phyloP scores from a whole-genome alignment of 805 yeast species.

The Nakazawaea wyomingensis region DNA sequence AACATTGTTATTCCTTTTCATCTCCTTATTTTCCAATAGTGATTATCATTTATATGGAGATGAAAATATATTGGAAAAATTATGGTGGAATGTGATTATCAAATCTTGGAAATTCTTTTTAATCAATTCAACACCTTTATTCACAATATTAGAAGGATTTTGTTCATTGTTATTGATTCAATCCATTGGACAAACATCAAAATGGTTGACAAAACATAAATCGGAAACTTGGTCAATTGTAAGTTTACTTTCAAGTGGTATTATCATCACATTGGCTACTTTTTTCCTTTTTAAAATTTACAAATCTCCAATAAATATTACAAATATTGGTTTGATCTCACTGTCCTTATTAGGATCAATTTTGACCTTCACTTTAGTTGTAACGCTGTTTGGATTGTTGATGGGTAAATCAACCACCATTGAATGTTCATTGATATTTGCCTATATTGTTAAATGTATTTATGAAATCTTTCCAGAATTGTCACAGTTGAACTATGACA shows the following conservation, averaged over 20 bases:
- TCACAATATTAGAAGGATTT: slow-evolving; percentile 88
- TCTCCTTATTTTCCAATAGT: slow-evolving; percentile 44
- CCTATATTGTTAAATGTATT: slow-evolving; percentile 87
- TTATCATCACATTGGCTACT: slow-evolving; percentile 67
- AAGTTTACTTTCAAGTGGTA: slow-evolving; percentile 66
- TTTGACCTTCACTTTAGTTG: slow-evolving; percentile 64
- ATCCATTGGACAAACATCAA: slow-evolving; percentile 78
- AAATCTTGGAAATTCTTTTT: slow-evolving; percentile 69
- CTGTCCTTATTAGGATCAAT: slow-evolving; percentile 87
- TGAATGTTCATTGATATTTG: slow-evolving; percentile 80
- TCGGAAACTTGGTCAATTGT: slow-evolving; percentile 79
- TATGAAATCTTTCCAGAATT: slow-evolving; percentile 91
- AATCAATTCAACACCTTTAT: slow-evolving; percentile 80
- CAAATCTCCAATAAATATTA: slow-evolving; percentile 60
- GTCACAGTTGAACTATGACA: slow-evolving; percentile 37
- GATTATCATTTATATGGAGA: slow-evolving; percentile 14
- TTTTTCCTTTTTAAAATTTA: slow-evolving; percentile 82
- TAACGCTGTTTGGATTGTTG: slow-evolving; percentile 80
- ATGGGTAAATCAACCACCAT: slow-evolving; percentile 84
- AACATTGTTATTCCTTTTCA: slow-evolving; percentile 64
- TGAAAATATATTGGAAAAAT: slow-evolving; percentile 16
- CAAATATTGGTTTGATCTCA: slow-evolving; percentile 58
- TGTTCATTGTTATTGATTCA: slow-evolving; percentile 90
- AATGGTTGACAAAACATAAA: slow-evolving; percentile 56
- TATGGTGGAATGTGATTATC: slow-evolving; percentile 37